These are phyloP conservation scores for Russula brevipes DNA, from an alignment of 768 basidiomycete species.

Conservation along the genomic window DNA sequence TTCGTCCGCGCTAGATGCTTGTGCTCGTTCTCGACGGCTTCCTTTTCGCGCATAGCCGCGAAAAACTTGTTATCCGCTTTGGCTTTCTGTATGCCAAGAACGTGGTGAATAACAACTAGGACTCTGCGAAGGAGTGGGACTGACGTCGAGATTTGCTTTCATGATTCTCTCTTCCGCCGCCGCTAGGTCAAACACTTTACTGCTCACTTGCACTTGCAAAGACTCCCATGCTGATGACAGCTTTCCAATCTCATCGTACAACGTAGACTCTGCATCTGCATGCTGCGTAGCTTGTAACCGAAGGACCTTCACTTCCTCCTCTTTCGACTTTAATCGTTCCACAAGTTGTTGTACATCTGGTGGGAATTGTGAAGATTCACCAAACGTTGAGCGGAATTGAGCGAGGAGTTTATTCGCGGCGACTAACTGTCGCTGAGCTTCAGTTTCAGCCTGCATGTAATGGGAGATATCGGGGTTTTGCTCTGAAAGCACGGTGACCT, in stretches of 20 bases:
- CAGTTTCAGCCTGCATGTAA: constrained; percentile 46
- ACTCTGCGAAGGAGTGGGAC: constrained; percentile 25
- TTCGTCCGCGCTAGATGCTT: constrained; percentile 54
- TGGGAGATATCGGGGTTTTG: constrained; percentile 50
- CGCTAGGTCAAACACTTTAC: constrained; percentile 79
- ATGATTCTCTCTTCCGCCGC: constrained; percentile 66
- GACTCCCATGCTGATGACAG: constrained; percentile 84
- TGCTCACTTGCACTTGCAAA: constrained; percentile 73
- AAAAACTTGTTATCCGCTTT: constrained; percentile 96
- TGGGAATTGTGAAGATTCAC: constrained; percentile 41
- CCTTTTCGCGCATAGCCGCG: constrained; percentile 83
- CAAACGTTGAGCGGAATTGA: constrained; percentile 60
- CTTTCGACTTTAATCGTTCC: constrained; percentile 56
- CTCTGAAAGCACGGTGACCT: constrained; percentile 41
- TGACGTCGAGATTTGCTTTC: constrained; percentile 64
- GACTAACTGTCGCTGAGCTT: constrained; percentile 46
- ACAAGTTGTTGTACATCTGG: constrained; percentile 50
- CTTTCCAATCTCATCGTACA: constrained; percentile 82
- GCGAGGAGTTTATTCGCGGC: constrained; percentile 46
- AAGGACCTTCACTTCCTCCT: constrained; percentile 59
- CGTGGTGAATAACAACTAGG: not conserved
- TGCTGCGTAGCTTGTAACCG: constrained; percentile 61
- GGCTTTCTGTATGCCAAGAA: constrained; percentile 59
- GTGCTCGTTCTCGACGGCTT: constrained; percentile 70
- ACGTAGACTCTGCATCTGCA: constrained; percentile 61